Evolutionary conservation across 345 rosid genomes (phyloP), one percentile per base, ranked within the genome.

Genomic region (Linum lewisii): DNA sequence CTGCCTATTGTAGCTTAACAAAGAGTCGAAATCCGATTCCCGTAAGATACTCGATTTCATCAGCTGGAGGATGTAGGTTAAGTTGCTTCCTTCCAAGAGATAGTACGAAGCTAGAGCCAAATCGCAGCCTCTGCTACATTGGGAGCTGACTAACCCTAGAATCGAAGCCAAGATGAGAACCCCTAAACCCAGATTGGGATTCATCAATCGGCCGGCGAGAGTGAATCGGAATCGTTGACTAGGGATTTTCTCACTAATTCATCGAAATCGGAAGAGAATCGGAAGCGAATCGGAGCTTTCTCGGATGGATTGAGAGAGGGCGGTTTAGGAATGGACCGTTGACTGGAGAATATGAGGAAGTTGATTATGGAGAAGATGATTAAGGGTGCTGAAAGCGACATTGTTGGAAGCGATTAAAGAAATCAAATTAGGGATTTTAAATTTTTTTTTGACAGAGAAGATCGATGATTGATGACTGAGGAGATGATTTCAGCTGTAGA

Each of bases 21-120:
- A 75, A 21, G 73, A 70, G 34, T 72, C 64, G 6, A 74, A 29
- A 63, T 67, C 64, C 7, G 36, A 11, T 14, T 18, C 7, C 34
- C 45, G 38, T 15, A 78, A 72, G 22, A 81, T 21, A 52, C n/a
- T 58, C 72, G 79, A 52, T 8, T 21, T 19, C 22, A 52, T 21
- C 25, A 52, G 23, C 56, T 52, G 56, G 21, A 24, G 69, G 1
- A 81, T 74, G 61, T 69, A 74, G 1, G 78, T 74, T 11, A 81
- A 79, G 47, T 76, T 81, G 3, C 72, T 66, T 16, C 73, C 76
- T 57, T 64, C 38, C 69, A 72, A 57, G 21, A 72, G 51, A 42
- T 74, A 76, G 25, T 81, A 81, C 0, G 86, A 78, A 1, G 75
- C 81, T 2, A 78, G 19, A 57, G 81, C 79, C 24, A 77, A 63